These are phyloP conservation scores for Paramecium biaurelia DNA, from an alignment of 73 alveolate genomes.

Conservation along the genomic window DNA sequence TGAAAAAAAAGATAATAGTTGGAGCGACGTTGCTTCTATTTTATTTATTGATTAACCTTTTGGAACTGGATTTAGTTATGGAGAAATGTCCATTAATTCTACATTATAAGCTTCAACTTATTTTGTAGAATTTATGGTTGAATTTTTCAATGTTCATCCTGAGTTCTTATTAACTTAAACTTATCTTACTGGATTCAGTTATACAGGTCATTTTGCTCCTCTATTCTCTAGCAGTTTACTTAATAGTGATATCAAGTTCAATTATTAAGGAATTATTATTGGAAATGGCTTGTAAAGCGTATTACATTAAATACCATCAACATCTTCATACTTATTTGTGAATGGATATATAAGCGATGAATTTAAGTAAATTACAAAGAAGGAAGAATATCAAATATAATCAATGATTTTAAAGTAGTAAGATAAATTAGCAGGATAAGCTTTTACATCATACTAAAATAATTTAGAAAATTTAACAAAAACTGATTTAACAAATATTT, in stretches of 20 bases:
- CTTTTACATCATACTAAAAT: neutral
- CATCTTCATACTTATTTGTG: neutral
- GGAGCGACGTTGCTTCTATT: conserved; percentile 76
- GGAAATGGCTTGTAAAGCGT: neutral
- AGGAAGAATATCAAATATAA: neutral
- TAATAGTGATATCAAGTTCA: neutral
- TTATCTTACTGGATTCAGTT: conserved; percentile 32
- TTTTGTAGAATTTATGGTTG: conserved; percentile 34
- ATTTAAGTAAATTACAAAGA: neutral
- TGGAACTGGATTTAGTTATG: conserved; percentile 76
- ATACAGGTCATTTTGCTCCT: conserved; percentile 56
- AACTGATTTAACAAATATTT: neutral
- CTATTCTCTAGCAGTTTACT: neutral
- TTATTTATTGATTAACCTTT: conserved; percentile 87
- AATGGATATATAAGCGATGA: neutral
- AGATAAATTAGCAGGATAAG: neutral
- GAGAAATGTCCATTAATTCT: neutral
- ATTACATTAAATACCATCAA: neutral
- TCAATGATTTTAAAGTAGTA: neutral
- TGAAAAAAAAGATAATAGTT: conserved; percentile 40
- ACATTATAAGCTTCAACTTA: conserved; percentile 11
- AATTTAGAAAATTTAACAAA: neutral
- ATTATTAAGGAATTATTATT: conserved; percentile 5
- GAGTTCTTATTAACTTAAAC: neutral
- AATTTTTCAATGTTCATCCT: conserved; percentile 11